Base-by-base conservation (phyloP, 768 basidiomycete genomes). In the Obba rivulosa region DNA sequence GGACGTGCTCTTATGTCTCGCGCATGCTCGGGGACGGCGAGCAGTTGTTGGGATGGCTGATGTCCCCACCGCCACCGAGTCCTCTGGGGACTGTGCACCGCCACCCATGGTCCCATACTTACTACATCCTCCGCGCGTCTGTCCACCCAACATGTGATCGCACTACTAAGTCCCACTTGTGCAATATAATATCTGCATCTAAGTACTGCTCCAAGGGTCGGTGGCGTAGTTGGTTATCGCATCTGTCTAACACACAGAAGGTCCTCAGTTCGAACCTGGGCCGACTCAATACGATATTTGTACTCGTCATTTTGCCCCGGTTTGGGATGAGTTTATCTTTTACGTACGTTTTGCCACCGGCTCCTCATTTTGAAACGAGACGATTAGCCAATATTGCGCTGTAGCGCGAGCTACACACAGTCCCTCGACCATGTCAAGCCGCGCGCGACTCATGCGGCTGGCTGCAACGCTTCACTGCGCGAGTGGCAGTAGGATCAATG, bases 161-260 rank as follows among this genome's bases (percentile, higher is more conserved):
- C n/a, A n/a, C n/a, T n/a, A n/a, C n/a, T n/a, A n/a, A n/a, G n/a
- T n/a, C n/a, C n/a, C n/a, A n/a, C n/a, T n/a, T n/a, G n/a, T n/a
- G n/a, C n/a, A n/a, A n/a, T n/a, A n/a, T n/a, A n/a, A n/a, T n/a
- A n/a, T n/a, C n/a, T n/a, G n/a, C 28, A 31, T 5, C 5, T 31
- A 31, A 31, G 28, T 5, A 7, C 28, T 31, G 28, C 13, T 31
- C 13, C 28, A 31, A 7, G 66, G 68, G 62, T 73, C 72, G 78
- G 76, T 83, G 81, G 81, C 78, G 81, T 84, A 83, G 79, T 81
- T 83, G 81, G 81, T 83, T 83, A 84, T 84, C 80, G 78, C 80
- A 80, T 82, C 79, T 80, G 81, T 83, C 80, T 82, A 80, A 84
- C 81, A 46, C 50, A 51, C 50, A 51, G 50, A 51, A 51, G 50